Evolutionary conservation across 2,329 filamentous ascomycete genomes (phyloP), one percentile per base, ranked within the genome.

Genomic region (Ophiostoma tasmaniense): DNA sequence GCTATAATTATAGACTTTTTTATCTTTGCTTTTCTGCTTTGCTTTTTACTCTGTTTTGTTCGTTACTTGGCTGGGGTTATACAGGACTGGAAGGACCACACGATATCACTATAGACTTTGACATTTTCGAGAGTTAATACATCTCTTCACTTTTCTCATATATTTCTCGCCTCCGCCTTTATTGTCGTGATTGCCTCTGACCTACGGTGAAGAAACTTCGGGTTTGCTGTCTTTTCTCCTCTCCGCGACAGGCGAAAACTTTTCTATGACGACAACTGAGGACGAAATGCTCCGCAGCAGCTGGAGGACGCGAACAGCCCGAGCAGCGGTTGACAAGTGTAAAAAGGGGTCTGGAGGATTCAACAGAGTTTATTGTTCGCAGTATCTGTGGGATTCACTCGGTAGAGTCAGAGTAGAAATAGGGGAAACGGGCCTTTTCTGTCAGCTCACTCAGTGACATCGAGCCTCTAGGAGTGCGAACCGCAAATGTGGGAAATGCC

Each of bases 31-130:
- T 25, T 14, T 11, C 11, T 35, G 20, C 61, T 64, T 22, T 64
- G 11, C 33, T 35, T 33, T 64, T 64, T 39, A 37, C 13, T 37
- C 2, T 20, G 30, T 64, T 10, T 35, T 37, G 10, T 11, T 64
- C 14, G 7, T 11, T 37, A 35, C 37, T 39, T 30, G 35, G 35
- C 64, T 22, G 22, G 64, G 62, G 33, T 37, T 42, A 65, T 65
- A 65, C 37, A 42, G 39, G 39, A 50, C 25, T 50, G 39, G 39
- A 66, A 25, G 39, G 64, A 52, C 37, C 33, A 28, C 61, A 65
- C 64, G 64, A 65, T 65, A 65, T 65, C 64, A 65, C 64, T 64
- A 65, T 65, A 65, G 64, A 65, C 64, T 64, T 65, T 64, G 30
- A 64, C 59, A 37, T 64, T 64, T 39, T 10, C 8, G 11, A 20